Evolutionary conservation across 1,139 yeast genomes (phyloP).

Genomic region (Pichia inconspicua): DNA sequence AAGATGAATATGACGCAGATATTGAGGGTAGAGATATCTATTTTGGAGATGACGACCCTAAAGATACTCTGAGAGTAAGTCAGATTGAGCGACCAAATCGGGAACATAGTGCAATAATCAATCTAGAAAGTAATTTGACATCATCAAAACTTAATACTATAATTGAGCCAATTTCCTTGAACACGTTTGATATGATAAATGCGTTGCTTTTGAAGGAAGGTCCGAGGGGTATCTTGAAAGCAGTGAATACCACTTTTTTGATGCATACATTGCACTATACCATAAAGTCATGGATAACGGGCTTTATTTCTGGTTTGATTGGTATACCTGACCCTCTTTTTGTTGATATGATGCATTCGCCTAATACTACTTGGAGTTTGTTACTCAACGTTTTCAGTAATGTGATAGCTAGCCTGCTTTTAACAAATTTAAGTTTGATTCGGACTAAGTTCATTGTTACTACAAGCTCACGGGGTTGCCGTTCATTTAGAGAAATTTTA

Average conservation of each 20-base stretch:
- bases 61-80: slow-evolving; percentile 17
- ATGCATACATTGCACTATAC: slow-evolving; percentile 70
- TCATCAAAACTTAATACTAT: slow-evolving; percentile 13
- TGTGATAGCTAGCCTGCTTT: slow-evolving; percentile 62
- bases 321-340: slow-evolving; percentile 90
- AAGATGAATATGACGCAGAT: slow-evolving; percentile 9
- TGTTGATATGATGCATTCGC: slow-evolving; percentile 73
- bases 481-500: slow-evolving; percentile 34
- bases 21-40: slow-evolving; percentile 32
- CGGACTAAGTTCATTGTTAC: slow-evolving; percentile 73
- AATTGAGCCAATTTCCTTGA: slow-evolving; percentile 56
- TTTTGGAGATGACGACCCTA: slow-evolving; percentile 32
- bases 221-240: slow-evolving; percentile 76
- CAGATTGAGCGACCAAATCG: slow-evolving; percentile 23
- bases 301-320: slow-evolving; percentile 71
- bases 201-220: slow-evolving; percentile 73
- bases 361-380: slow-evolving; percentile 65
- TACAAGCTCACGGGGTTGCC: slow-evolving; percentile 31
- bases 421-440: slow-evolving; percentile 77
- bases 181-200: slow-evolving; percentile 64
- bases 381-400: slow-evolving; percentile 64
- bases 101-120: slow-evolving; percentile 8
- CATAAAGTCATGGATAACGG: slow-evolving; percentile 87
- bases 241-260: slow-evolving; percentile 77
- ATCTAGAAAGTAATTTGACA: background rate